Percentiles rank a stretch among this genome's conserved stretches.
phyloP scores from a whole-genome alignment of 345 rosid species.

The Eucalyptus marginata region DNA sequence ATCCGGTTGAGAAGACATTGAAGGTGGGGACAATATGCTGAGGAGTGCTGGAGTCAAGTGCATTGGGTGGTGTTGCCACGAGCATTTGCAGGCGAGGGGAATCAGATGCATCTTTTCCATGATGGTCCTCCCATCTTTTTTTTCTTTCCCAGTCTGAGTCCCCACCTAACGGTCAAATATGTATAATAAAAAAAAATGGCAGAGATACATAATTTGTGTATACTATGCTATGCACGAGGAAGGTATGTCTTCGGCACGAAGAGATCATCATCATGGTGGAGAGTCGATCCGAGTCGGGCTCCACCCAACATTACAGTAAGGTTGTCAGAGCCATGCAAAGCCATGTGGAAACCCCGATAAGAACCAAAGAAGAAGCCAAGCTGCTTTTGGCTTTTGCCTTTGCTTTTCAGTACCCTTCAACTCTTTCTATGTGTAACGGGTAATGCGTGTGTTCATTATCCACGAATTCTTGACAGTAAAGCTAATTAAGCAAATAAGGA shows the following conservation, averaged over 20 bases:
- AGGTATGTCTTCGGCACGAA: background rate
- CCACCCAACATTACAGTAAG: background rate
- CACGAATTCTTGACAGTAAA: background rate
- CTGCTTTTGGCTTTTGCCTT: background rate
- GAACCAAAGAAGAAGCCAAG: background rate
- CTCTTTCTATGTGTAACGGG: background rate
- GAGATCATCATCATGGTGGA: background rate
- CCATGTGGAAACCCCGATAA: background rate
- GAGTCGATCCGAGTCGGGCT: background rate
- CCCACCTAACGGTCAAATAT: background rate
- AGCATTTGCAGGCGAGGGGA: background rate
- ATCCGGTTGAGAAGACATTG: background rate
- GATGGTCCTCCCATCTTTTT: background rate
- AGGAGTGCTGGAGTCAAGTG: background rate
- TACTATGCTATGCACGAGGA: background rate
- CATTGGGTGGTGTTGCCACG: background rate
- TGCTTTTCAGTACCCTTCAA: background rate
- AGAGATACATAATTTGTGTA: background rate
- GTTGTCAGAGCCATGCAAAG: background rate
- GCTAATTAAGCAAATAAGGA: background rate
- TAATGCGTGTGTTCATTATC: background rate
- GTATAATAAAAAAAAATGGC: background rate
- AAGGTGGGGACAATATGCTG: background rate
- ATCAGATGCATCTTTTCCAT: background rate
- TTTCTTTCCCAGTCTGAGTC: background rate